Base-by-base conservation (phyloP, 805 yeast species). In the Cyberlindnera lachancei region DNA sequence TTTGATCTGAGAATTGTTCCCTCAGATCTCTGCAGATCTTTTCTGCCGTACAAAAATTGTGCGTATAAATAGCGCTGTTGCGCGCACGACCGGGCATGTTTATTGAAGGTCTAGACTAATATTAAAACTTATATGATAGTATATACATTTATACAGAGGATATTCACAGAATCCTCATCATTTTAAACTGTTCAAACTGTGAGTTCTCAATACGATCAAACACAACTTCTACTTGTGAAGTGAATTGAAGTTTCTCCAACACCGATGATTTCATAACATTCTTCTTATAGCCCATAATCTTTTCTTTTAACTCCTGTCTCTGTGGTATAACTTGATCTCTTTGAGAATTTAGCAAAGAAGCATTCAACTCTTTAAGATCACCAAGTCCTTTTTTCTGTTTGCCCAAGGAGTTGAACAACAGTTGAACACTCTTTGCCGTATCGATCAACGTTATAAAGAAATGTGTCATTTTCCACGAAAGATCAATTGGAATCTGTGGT, bases 151-250 rank as follows among this genome's bases (percentile, higher is more conserved):
- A n/a, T 18, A 27, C 29, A n/a, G n/a, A 12, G 8, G 21, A 7
- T 19, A 10, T 27, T 27, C 25, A 29, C 12, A 29, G 13, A n/a
- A 42, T 12, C 27, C 48, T 34, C 27, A 50, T 17, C 21, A 36
- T 25, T 18, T 41, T 47, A 37, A 47, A 44, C 15, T 46, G 25
- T 22, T 48, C 55, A 8, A 41, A 37, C 26, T 41, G 49, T 6
- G 45, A 36, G 12, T 21, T 17, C 6, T 27, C 26, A 18, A 50
- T 35, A 11, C 48, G 39, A 2, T 47, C 51, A 17, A 40, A 15
- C 4, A 47, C 30, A 11, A 35, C 36, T 7, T 42, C 41, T 7
- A 40, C 34, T 7, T 25, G 14, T 1, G 18, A n/a, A 15, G 23
- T 15, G 28, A 45, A 42, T 3, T 35, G 36, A 7, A 49, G 36